Evolutionary conservation across 2,329 filamentous ascomycete genomes (phyloP).

Genomic region (Xylariales sp.): DNA sequence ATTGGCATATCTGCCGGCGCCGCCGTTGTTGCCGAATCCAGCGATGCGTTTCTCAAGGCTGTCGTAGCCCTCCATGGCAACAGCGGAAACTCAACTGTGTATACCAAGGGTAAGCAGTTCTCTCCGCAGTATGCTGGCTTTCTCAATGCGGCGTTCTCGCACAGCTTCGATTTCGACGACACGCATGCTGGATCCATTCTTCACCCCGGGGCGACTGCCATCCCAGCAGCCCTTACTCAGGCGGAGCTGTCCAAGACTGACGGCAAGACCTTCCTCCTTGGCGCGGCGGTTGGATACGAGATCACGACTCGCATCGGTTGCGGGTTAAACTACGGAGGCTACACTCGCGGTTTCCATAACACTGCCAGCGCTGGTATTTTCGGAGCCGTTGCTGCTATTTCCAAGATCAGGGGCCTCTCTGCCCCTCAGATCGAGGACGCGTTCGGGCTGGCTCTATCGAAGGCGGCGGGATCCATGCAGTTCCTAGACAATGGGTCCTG

Average conservation of each 20-base stretch:
- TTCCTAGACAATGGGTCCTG: constrained; percentile 23
- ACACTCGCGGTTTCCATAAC: constrained; percentile 21
- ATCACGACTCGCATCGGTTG: constrained; percentile 19
- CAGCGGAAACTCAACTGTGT: constrained; percentile 24
- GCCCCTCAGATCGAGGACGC: constrained; percentile 13
- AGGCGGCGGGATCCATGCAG: constrained; percentile 22
- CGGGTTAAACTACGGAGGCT: constrained; percentile 17
- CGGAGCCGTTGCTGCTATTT: constrained; percentile 19
- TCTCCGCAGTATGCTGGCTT: constrained; percentile 33
- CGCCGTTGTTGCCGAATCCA: constrained; percentile 15
- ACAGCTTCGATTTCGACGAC: constrained; percentile 40
- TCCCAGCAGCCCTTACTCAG: constrained; percentile 26
- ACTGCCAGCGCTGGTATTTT: constrained; percentile 21
- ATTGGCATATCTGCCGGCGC: constrained; percentile 19
- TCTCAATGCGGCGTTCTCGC: constrained; percentile 35
- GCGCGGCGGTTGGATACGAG: constrained; percentile 22
- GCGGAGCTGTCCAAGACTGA: constrained; percentile 22
- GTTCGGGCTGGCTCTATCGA: constrained; percentile 19
- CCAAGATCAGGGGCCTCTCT: constrained; percentile 16
- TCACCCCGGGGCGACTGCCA: constrained; percentile 34
- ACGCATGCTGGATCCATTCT: constrained; percentile 35
- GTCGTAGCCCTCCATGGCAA: constrained; percentile 18
- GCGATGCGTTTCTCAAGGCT: constrained; percentile 28
- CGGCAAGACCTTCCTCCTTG: constrained; percentile 24
- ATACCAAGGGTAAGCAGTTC: constrained; percentile 25